Base-by-base conservation (phyloP, 75 land plant species). In the Cupressus sempervirens region DNA sequence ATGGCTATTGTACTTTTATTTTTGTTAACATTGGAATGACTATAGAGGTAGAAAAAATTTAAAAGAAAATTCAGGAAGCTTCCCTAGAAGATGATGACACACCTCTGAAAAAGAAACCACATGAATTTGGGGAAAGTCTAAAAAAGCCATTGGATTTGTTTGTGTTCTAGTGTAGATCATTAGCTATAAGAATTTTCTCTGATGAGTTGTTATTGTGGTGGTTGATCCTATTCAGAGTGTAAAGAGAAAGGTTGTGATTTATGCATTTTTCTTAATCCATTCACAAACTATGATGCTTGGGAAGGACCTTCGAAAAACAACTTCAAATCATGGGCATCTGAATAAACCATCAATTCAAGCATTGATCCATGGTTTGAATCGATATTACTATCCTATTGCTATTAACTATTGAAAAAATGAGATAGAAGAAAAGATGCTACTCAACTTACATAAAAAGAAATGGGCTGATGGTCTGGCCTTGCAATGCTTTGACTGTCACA, bases 261-360 rank as follows among this genome's bases (percentile, higher is more conserved):
- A 96, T 93, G 99, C 99, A 34, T 97, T 97, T 82, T 92, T 96
- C 9, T 85, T 96, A 83, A 97, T 97, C 84, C 94, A 97, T 72
- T 97, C 99, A 6, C 99, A 97, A 85, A 97, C 98, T 14, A 97
- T 97, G 99, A 96, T 96, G 99, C 94, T 97, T 83, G 99, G 98
- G 62, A 98, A 97, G 84, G 99, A 97, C 82, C 99, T 98, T 48
- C 84, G 99, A 9, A 98, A 96, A 87, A 96, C 99, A 77, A 97
- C 98, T 36, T 97, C 99, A 35, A 97, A 97, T 82, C 90, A 96
- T 81, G 99, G 99, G 14, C 97, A 97, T 89, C 92, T 97, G 67
- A 97, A 97, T 84, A 97, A 97, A 85, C 99, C 99, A 54, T 97
- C 99, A 67, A 97, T 97, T 84, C 98, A 97, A 88, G 98, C 99